Evolutionary conservation across 2,329 filamentous ascomycete genomes (phyloP).

Genomic region (Escovopsis sp.): DNA sequence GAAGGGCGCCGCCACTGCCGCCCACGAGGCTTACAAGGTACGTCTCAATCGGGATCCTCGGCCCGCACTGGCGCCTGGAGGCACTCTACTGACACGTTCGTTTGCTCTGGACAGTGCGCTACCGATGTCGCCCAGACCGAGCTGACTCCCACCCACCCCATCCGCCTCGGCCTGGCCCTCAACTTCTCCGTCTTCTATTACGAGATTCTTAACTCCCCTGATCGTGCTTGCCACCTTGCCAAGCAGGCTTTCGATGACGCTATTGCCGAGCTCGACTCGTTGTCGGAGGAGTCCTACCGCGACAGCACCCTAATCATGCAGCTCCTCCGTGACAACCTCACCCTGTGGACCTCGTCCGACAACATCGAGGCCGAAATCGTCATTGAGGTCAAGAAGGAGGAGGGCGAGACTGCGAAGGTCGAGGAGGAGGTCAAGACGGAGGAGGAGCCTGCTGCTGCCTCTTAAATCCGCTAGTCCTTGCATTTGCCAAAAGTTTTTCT

Average conservation of each 20-base stretch:
- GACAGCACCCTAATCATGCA: conserved; percentile 99
- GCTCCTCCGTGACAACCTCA: conserved; percentile 93
- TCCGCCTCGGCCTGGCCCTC: conserved; percentile 89
- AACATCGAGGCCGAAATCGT: conserved; percentile 60
- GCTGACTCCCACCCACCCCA: conserved; percentile 92
- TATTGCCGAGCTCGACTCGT: conserved; percentile 94
- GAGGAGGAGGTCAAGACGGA: conserved; percentile 31
- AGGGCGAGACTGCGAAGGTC: conserved; percentile 28
- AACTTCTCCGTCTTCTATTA: conserved; percentile 99
- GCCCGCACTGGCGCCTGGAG: neutral
- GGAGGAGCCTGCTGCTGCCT: conserved; percentile 32
- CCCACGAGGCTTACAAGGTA: conserved; percentile 97
- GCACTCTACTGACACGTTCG: neutral
- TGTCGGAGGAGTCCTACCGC: conserved; percentile 96
- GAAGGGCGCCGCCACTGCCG: conserved; percentile 72
- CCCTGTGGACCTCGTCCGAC: conserved; percentile 93
- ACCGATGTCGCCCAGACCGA: conserved; percentile 97
- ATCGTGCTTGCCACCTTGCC: conserved; percentile 93
- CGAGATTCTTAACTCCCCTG: conserved; percentile 96
- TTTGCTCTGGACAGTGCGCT: conserved; percentile 51
- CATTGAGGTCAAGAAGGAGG: conserved; percentile 41
- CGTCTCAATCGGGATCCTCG: conserved; percentile 10
- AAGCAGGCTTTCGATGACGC: conserved; percentile 99
- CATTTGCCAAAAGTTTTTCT: conserved; percentile 23
- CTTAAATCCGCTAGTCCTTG: conserved; percentile 29